Base-by-base conservation (phyloP, 345 rosid genomes). In the Syzygium aqueum region DNA sequence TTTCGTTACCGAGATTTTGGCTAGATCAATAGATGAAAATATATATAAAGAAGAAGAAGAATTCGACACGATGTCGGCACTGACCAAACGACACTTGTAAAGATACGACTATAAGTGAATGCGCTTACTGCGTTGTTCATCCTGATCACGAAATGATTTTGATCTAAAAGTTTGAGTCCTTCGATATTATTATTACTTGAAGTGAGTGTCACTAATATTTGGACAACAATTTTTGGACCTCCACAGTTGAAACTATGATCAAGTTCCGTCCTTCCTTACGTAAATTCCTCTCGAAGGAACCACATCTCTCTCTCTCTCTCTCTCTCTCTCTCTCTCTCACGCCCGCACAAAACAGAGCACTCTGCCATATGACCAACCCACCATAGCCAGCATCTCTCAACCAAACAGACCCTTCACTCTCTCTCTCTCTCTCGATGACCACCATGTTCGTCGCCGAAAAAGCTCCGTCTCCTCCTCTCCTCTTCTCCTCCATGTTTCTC, bases 271-370 rank as follows among this genome's bases (percentile, higher is more conserved):
- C 92, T 89, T 85, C 90, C 89, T 94, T 92, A 90, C 96, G 96
- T 90, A 88, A 93, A 93, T 95, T 93, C 89, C 88, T 87, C 84
- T 89, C 88, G 85, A 95, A 93, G 96, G 92, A 93, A 92, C 86
- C 87, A 43, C n/a, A 16, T 7, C 65, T 22, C 46, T 33, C 30
- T 53, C 67, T 49, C 11, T 7, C 40, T 51, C 11, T 56, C 13
- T 56, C 59, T 54, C 65, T 11, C 54, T 50, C 17, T 12, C 85
- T 33, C 86, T 16, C 86, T 5, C 49, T 53, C 23, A 1, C 63
- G 9, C 67, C 5, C 28, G 9, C 53, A 37, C 11, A 37, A 67
- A 67, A 67, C 80, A 67, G 80, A 67, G 80, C 25, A 33, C 49
- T 56, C 61, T 4, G 49, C 80, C 33, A 73, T 73, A 73, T 73